Percentiles rank a stretch among this genome's conserved stretches.
Conservation (phyloP, 257 asterid genomes). For the Rubia yunnanensis region DNA sequence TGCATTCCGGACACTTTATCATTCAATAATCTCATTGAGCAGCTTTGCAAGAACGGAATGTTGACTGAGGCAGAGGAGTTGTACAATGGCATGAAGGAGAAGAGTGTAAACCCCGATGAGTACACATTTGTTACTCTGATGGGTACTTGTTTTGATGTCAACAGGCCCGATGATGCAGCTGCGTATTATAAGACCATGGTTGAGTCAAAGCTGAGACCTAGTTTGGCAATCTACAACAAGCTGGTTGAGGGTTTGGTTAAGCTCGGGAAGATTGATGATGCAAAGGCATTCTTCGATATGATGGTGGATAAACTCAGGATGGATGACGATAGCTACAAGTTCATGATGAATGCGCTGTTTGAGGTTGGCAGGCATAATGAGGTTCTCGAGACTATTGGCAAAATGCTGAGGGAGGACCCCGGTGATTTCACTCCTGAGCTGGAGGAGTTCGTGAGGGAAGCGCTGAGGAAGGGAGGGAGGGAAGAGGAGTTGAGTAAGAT, state of each 20-base stretch:
- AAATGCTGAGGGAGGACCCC: constrained; percentile 75
- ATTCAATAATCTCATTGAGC: constrained; percentile 69
- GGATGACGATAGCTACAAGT: constrained; percentile 69
- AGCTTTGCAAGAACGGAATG: constrained; percentile 57
- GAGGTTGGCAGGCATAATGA: constrained; percentile 61
- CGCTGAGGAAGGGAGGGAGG: constrained; percentile 54
- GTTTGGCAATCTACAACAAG: constrained; percentile 56
- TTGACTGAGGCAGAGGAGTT: constrained; percentile 71
- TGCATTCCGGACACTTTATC: constrained; percentile 75
- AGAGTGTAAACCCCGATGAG: constrained; percentile 73
- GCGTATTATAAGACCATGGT: constrained; percentile 69
- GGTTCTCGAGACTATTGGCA: constrained; percentile 60
- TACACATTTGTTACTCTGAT: constrained; percentile 61
- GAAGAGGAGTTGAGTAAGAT: constrained; percentile 69
- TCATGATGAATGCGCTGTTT: constrained; percentile 59
- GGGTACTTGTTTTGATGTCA: constrained; percentile 78
- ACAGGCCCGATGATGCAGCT: constrained; percentile 74
- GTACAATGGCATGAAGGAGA: constrained; percentile 58
- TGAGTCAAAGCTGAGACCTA: constrained; percentile 80
- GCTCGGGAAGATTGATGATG: constrained; percentile 73
- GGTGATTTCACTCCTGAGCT: constrained; percentile 67
- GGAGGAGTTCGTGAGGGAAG: constrained; percentile 62
- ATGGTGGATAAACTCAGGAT: constrained; percentile 81
- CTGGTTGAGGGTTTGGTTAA: constrained; percentile 70
- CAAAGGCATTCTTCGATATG: constrained; percentile 68